A percentile compares a stretch with the other conserved stretches of the same genome.
phyloP scores from a whole-genome alignment of 805 yeast genomes.

The Lachancea mirantina region DNA sequence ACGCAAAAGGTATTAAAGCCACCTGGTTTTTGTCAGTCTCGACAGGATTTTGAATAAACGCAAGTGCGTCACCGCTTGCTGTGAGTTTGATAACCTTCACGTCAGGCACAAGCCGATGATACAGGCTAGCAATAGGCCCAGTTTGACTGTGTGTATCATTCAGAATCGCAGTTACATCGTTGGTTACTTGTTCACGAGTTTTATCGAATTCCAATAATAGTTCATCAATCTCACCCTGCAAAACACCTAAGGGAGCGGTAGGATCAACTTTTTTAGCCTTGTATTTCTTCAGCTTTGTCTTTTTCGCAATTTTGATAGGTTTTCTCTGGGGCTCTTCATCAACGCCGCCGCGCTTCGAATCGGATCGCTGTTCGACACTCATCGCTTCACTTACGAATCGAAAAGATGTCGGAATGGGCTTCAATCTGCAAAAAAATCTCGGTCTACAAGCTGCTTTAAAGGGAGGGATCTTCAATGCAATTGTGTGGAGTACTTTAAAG shows the following conservation, averaged over 20 bases:
- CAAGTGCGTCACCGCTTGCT: slow-evolving; percentile 87
- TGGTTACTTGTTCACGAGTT: slow-evolving; percentile 41
- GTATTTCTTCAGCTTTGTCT: slow-evolving; percentile 44
- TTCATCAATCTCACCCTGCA: slow-evolving; percentile 64
- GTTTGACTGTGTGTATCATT: slow-evolving; percentile 44
- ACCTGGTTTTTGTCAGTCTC: slow-evolving; percentile 43
- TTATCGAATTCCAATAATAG: slow-evolving; percentile 40
- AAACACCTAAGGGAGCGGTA: slow-evolving; percentile 74
- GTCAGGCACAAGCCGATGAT: slow-evolving; percentile 51
- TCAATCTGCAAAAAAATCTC: too few relatives aligned
- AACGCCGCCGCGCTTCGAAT: too few relatives aligned
- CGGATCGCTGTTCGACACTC: too few relatives aligned
- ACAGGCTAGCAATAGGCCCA: slow-evolving; percentile 34
- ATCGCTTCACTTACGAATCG: too few relatives aligned
- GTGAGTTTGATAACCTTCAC: slow-evolving; percentile 54
- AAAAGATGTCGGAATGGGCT: too few relatives aligned
- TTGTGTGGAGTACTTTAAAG: too few relatives aligned
- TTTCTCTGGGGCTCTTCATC: too few relatives aligned
- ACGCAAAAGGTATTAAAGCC: slow-evolving; percentile 75
- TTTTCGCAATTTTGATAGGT: slow-evolving; percentile 17
- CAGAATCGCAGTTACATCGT: slow-evolving; percentile 59
- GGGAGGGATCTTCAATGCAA: too few relatives aligned
- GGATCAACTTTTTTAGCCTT: slow-evolving; percentile 60
- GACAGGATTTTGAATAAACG: slow-evolving; percentile 56
- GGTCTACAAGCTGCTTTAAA: too few relatives aligned